These are phyloP conservation scores for Nitzschia inconspicua DNA, from an alignment of 108 stramenopile species.

Conservation along the genomic window DNA sequence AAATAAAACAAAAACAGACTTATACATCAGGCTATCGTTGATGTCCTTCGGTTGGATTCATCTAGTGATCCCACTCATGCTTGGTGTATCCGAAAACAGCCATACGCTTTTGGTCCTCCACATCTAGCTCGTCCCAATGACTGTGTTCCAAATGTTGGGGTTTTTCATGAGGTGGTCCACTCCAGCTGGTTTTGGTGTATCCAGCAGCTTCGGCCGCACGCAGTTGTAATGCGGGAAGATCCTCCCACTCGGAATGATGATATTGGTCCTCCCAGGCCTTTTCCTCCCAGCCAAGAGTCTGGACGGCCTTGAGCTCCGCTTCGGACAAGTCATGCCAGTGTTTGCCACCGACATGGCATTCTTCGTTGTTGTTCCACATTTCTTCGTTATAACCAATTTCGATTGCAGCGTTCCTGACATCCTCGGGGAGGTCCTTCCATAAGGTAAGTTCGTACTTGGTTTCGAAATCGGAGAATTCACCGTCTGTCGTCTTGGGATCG, in stretches of 20 bases:
- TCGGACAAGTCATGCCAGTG: constrained; percentile 50
- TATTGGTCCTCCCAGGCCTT: constrained; percentile 55
- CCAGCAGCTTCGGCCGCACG: constrained; percentile 46
- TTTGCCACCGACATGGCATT: constrained; percentile 29
- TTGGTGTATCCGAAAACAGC: too few species aligned
- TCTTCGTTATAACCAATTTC: constrained; percentile 42
- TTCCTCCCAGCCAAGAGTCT: constrained; percentile 53
- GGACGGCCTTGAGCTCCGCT: constrained; percentile 34
- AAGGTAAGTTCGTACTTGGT: constrained; percentile 50
- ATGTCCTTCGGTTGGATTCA: too few species aligned
- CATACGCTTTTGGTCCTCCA: too few species aligned
- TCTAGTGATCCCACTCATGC: too few species aligned
- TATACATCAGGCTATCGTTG: too few species aligned
- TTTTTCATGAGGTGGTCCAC: too few species aligned
- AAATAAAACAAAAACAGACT: too few species aligned
- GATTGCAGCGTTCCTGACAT: constrained; percentile 39
- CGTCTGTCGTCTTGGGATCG: too few species aligned
- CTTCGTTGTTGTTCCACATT: constrained; percentile 41
- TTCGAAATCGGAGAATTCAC: constrained; percentile 44
- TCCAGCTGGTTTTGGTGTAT: constrained; percentile 48
- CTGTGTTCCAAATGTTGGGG: too few species aligned
- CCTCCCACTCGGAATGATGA: constrained; percentile 38
- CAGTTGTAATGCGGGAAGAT: constrained; percentile 40
- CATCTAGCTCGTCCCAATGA: too few species aligned
- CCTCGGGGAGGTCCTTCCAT: constrained; percentile 44